A percentile compares a stretch with the other conserved stretches of the same genome.
These are phyloP conservation scores for Trametes cinnabarina DNA, from an alignment of 768 basidiomycete genomes.

Conservation along the genomic window DNA sequence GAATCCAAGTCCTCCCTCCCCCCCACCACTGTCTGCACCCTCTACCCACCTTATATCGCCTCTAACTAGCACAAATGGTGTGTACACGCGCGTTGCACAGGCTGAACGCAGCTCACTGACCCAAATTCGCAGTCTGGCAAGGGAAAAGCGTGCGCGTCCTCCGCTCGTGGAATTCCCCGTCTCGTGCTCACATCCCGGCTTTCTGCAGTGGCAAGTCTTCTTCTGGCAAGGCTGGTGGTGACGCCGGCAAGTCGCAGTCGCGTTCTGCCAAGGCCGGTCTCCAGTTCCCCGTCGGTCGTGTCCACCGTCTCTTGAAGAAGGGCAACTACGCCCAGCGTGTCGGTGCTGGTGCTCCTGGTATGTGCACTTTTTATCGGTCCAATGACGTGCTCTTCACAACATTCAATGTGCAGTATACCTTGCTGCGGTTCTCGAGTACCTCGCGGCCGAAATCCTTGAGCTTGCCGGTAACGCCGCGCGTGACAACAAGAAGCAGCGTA, in stretches of 20 bases:
- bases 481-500: constrained; percentile 81
- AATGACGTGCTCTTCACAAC: not conserved
- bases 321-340: constrained; percentile 73
- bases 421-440: constrained; percentile 83
- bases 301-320: constrained; percentile 73
- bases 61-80: constrained; percentile 35
- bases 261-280: constrained; percentile 65
- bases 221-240: constrained; percentile 47
- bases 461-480: constrained; percentile 77
- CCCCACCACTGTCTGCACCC: constrained; percentile 27
- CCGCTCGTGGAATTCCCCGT: not conserved
- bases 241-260: constrained; percentile 55
- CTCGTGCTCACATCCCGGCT: constrained; percentile 3
- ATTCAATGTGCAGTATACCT: constrained; percentile 57
- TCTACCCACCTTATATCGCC: constrained; percentile 14
- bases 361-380: constrained; percentile 16
- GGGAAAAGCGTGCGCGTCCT: constrained; percentile 46
- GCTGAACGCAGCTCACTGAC: constrained; percentile 12
- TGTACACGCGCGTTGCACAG: constrained; percentile 7
- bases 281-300: constrained; percentile 81
- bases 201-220: constrained; percentile 44
- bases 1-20: constrained; percentile 21
- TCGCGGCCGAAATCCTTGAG: constrained; percentile 84
- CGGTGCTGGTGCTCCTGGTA: constrained; percentile 67
- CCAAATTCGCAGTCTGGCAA: constrained; percentile 46